Percentiles rank a stretch among this genome's conserved stretches.
Evolutionary conservation across 1,284 basidiomycete species (phyloP).

Genomic region (Rhodotorula mucilaginosa): DNA sequence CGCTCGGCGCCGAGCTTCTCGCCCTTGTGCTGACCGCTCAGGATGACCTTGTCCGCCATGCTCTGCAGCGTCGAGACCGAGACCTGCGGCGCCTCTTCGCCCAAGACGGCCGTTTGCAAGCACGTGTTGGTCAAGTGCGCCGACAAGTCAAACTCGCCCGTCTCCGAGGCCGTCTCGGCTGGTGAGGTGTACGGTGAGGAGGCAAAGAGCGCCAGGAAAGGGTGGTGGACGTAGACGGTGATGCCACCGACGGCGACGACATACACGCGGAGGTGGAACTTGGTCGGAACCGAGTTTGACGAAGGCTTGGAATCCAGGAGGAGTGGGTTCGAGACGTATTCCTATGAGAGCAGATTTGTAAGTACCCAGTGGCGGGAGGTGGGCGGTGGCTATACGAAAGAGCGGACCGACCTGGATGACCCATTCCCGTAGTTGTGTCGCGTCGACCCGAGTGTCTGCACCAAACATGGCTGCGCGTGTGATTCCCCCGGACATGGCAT

Average conservation of each 20-base stretch:
- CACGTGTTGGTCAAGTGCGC: conserved; percentile 95
- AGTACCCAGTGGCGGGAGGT: background rate
- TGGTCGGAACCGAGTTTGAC: conserved; percentile 49
- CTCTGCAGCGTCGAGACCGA: conserved; percentile 39
- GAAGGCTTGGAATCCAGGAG: conserved; percentile 63
- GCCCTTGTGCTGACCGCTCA: conserved; percentile 19
- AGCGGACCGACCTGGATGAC: conserved; percentile 74
- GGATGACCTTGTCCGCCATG: conserved; percentile 22
- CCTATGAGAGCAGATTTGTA: conserved; percentile 54
- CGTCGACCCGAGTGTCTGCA: conserved; percentile 45
- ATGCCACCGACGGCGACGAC: conserved; percentile 66
- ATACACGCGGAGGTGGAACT: conserved; percentile 95
- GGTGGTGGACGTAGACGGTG: conserved; percentile 44
- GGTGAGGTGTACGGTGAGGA: conserved; percentile 54
- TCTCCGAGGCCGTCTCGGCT: conserved; percentile 63
- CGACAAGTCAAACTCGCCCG: conserved; percentile 57
- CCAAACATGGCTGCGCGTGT: conserved; percentile 53
- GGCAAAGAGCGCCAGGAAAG: conserved; percentile 38
- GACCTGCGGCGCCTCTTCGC: conserved; percentile 21
- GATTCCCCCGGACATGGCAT: background rate
- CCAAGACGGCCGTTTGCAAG: conserved; percentile 60
- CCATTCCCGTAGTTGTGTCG: conserved; percentile 88
- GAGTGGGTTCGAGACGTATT: conserved; percentile 75
- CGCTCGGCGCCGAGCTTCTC: conserved; percentile 48
- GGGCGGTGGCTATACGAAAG: background rate